These are phyloP conservation scores for Meripilus lineatus DNA, from an alignment of 1,284 basidiomycete species.

Conservation along the genomic window DNA sequence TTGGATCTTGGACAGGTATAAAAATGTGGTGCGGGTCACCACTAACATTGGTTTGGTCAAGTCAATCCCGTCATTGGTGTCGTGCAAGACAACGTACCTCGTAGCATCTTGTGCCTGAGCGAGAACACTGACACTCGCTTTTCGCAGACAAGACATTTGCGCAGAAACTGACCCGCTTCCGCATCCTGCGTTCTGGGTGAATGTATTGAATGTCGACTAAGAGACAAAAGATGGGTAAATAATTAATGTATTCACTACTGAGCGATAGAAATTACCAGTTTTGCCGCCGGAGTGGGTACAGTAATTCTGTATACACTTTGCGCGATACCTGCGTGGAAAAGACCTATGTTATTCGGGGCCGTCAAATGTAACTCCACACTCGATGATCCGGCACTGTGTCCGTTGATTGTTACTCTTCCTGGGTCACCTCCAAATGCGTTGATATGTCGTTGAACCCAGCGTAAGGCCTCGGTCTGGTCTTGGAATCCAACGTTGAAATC, in stretches of 20 bases:
- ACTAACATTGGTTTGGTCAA: constrained; percentile 16
- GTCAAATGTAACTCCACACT: constrained; percentile 54
- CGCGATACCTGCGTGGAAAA: constrained; percentile 51
- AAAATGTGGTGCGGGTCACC: constrained; percentile 37
- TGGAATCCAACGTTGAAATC: constrained; percentile 58
- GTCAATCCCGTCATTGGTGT: not conserved
- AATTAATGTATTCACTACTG: not conserved
- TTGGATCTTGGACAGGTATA: constrained; percentile 42
- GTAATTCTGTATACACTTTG: constrained; percentile 55
- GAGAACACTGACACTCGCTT: constrained; percentile 42
- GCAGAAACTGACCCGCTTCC: constrained; percentile 29
- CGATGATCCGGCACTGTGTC: constrained; percentile 56
- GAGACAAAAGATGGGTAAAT: constrained; percentile 24
- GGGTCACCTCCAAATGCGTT: constrained; percentile 60
- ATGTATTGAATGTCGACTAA: constrained; percentile 48
- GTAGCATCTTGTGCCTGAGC: constrained; percentile 50
- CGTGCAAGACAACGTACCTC: constrained; percentile 18
- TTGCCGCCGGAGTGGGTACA: constrained; percentile 43
- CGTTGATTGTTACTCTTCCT: constrained; percentile 51
- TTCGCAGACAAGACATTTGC: constrained; percentile 43
- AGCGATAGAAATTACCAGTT: constrained; percentile 31
- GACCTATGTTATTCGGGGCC: constrained; percentile 31
- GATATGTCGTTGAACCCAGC: constrained; percentile 61
- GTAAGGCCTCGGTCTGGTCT: constrained; percentile 57
- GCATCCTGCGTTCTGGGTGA: constrained; percentile 44